Conservation (phyloP, 495 filamentous ascomycete genomes). For the Penicillium odoratum region DNA sequence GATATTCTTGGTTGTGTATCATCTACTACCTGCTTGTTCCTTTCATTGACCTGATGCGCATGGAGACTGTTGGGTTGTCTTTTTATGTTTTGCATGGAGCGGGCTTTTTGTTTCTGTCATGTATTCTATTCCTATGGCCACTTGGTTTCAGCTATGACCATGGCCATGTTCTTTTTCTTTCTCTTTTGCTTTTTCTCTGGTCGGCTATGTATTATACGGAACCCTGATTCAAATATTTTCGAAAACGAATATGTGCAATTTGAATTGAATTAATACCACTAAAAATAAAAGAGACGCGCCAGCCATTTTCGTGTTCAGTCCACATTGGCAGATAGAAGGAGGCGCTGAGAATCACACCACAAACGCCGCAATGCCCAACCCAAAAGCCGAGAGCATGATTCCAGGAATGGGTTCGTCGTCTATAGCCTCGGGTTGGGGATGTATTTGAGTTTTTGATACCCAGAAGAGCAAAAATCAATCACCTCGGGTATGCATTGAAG, state of each 20-base stretch:
- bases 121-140: slow-evolving; percentile 23
- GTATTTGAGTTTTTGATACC: background rate
- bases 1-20: background rate
- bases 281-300: slow-evolving; percentile 17
- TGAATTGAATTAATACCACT: slow-evolving; percentile 27
- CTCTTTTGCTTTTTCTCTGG: slow-evolving; percentile 1
- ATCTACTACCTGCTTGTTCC: background rate
- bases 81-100: slow-evolving; percentile 42
- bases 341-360: slow-evolving; percentile 4
- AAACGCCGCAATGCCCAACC: slow-evolving; percentile 10
- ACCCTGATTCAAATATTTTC: slow-evolving; percentile 9
- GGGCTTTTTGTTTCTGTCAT: slow-evolving; percentile 33
- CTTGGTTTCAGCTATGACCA: background rate
- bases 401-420: background rate
- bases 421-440: background rate
- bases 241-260: slow-evolving; percentile 27
- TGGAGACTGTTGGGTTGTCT: slow-evolving; percentile 11
- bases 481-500: slow-evolving; percentile 18
- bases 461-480: background rate
- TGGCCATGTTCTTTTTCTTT: background rate
- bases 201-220: slow-evolving; percentile 38
- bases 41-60: background rate
- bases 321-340: background rate
- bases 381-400: slow-evolving; percentile 6
- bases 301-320: slow-evolving; percentile 11